phyloP scores from a whole-genome alignment of 257 asterid species.

The Nicotiana paniculata region DNA sequence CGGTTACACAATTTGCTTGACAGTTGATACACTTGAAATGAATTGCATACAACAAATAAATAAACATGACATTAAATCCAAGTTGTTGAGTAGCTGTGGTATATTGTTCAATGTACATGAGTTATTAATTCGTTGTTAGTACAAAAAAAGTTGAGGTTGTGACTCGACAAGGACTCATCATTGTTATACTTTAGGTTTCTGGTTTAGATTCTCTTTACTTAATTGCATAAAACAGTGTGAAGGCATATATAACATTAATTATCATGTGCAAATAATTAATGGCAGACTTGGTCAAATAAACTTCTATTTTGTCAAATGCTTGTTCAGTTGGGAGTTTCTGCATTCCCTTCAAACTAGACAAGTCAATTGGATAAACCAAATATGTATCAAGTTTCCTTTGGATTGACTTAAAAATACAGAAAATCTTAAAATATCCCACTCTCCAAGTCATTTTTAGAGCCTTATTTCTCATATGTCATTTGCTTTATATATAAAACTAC shows the following conservation, averaged over 20 bases:
- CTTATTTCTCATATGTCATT: neutral
- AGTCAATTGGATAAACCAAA: too few relatives aligned
- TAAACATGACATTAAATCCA: too few relatives aligned
- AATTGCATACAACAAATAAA: neutral
- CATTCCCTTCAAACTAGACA: neutral
- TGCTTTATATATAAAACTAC: too few relatives aligned
- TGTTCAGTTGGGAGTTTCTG: neutral
- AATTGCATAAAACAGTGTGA: neutral
- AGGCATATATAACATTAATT: neutral
- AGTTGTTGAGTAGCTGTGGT: neutral
- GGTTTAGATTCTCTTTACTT: too few relatives aligned
- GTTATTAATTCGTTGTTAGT: neutral
- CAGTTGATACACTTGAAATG: neutral
- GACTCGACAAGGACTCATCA: neutral
- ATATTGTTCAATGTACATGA: neutral
- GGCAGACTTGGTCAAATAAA: neutral
- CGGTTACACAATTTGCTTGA: neutral
- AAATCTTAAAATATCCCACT: neutral
- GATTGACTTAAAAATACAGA: neutral
- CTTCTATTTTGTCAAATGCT: neutral
- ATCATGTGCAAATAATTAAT: neutral
- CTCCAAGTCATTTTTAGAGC: neutral
- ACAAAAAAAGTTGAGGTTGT: neutral
- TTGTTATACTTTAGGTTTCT: neutral
- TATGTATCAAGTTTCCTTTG: neutral